A percentile compares a stretch with the other conserved stretches of the same genome.
phyloP scores from a whole-genome alignment of 306 rosid species.

The Crotalaria pallida region DNA sequence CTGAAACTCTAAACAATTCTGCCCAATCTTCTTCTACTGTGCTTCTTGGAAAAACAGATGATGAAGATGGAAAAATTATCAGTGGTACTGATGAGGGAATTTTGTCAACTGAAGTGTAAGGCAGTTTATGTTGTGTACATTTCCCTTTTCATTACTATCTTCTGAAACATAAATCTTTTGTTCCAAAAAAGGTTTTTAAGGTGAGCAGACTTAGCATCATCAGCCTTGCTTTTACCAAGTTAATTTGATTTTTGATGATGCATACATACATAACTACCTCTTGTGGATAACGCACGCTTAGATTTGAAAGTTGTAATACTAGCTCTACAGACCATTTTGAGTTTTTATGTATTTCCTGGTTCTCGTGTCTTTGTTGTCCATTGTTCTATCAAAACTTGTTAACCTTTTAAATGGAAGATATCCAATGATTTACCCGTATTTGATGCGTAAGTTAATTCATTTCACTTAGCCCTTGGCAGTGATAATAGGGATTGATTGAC shows the following conservation, averaged over 20 bases:
- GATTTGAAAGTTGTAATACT: background rate
- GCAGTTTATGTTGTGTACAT: slow-evolving; percentile 3
- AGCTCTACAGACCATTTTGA: background rate
- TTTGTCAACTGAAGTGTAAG: slow-evolving; percentile 55
- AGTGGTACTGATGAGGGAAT: slow-evolving; percentile 26
- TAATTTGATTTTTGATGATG: slow-evolving; percentile 5
- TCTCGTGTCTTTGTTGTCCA: background rate
- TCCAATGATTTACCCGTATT: background rate
- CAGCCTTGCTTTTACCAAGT: background rate
- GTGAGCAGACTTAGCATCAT: background rate
- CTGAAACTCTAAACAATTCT: slow-evolving; percentile 35
- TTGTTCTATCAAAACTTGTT: background rate
- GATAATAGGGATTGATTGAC: background rate
- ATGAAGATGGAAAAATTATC: slow-evolving; percentile 22
- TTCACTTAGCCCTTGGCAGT: background rate
- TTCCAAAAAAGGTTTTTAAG: background rate
- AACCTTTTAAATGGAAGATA: background rate
- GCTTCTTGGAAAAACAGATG: slow-evolving; percentile 34
- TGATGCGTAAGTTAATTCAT: background rate
- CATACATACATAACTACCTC: background rate
- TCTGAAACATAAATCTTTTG: slow-evolving; percentile 5
- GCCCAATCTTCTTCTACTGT: slow-evolving; percentile 35
- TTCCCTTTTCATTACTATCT: slow-evolving; percentile 2
- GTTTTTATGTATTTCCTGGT: background rate
- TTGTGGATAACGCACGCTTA: background rate